Conservation (phyloP, 2,329 filamentous ascomycete species). For the Ampelomyces quisqualis region DNA sequence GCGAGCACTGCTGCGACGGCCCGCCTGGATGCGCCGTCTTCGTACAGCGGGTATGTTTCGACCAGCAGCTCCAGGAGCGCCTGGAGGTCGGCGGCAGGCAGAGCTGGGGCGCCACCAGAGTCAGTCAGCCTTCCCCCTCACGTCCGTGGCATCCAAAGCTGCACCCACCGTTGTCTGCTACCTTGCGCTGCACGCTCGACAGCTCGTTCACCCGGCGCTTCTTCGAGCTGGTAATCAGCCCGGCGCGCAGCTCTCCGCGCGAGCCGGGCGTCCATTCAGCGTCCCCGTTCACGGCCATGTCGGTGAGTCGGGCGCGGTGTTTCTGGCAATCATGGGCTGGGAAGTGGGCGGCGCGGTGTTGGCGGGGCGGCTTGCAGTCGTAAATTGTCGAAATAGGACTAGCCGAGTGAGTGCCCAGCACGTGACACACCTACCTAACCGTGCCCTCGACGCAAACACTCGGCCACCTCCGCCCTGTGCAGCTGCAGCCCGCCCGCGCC, state of each 20-base stretch:
- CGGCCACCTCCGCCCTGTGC: slow-evolving; percentile 6
- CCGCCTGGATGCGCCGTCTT: slow-evolving; percentile 78
- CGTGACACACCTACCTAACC: slow-evolving; percentile 18
- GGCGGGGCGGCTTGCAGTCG: slow-evolving; percentile 23
- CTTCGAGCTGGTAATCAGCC: slow-evolving; percentile 51
- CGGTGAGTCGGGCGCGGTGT: slow-evolving; percentile 21
- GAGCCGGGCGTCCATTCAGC: slow-evolving; percentile 34
- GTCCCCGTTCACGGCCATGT: slow-evolving; percentile 43
- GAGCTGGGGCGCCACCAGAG: slow-evolving; percentile 33
- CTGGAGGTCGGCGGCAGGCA: slow-evolving; percentile 49
- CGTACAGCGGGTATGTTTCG: slow-evolving; percentile 82
- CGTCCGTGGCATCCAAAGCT: no score
- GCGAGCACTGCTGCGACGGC: slow-evolving; percentile 80
- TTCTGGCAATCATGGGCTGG: no score
- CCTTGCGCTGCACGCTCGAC: slow-evolving; percentile 46
- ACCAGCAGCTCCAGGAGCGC: slow-evolving; percentile 73
- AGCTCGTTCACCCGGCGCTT: slow-evolving; percentile 51
- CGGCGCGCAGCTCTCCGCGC: slow-evolving; percentile 43
- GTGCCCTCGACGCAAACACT: slow-evolving; percentile 4
- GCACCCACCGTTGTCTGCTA: slow-evolving; percentile 47
- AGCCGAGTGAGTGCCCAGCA: slow-evolving; percentile 12
- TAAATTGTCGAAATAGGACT: slow-evolving; percentile 31
- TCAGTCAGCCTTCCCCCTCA: no score
- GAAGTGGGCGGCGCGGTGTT: slow-evolving; percentile 30
- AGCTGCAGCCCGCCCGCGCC: slow-evolving; percentile 7